Base-by-base conservation (phyloP, 495 filamentous ascomycete species). In the Aspergillus nanangensis region DNA sequence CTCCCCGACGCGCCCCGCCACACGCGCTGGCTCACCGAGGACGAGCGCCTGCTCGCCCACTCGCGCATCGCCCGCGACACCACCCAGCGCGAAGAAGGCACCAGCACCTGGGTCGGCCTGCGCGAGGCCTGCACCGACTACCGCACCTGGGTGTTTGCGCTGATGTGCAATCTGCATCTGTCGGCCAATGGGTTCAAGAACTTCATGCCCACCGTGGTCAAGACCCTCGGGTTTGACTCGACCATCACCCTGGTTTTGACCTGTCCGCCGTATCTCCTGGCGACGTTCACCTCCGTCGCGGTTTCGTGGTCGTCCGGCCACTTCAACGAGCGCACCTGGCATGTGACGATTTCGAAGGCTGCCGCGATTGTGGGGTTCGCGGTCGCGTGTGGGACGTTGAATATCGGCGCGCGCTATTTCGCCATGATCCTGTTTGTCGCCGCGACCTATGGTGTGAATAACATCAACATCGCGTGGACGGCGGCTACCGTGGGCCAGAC, bases 171-270 rank as follows among this genome's bases (percentile, higher is more conserved):
- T 37, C 41, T 53, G 22, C 41, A 60, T 64, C 21, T 71, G 11
- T 65, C 25, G 60, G 23, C 70, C 22, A 65, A 66, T 38, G 62
- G 60, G 11, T 71, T 71, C 56, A 72, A 66, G 50, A 69, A 71
- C 48, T 76, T 80, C 62, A 80, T 80, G 66, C 78, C 78, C 1
- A 78, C 57, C 4, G 54, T 56, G 15, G 53, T 63, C 14, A 50
- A 61, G 41, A 65, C 59, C 0, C 60, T 65, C 13, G 60, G 56
- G 11, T 62, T 60, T 41, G 52, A 52, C 48, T 61, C 53, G 22
- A 79, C 73, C 27, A 52, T 76, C 17, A 80, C 78, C 0, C 65
- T 81, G 11, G 69, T 74, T 20, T 66, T 80, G 22, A 80, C 78
- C 2, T 75, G 60, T 22, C 79, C 79, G 5, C 76, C 78, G 4